These are phyloP conservation scores for Cercophora samala DNA, from an alignment of 495 filamentous ascomycete species.

Conservation along the genomic window DNA sequence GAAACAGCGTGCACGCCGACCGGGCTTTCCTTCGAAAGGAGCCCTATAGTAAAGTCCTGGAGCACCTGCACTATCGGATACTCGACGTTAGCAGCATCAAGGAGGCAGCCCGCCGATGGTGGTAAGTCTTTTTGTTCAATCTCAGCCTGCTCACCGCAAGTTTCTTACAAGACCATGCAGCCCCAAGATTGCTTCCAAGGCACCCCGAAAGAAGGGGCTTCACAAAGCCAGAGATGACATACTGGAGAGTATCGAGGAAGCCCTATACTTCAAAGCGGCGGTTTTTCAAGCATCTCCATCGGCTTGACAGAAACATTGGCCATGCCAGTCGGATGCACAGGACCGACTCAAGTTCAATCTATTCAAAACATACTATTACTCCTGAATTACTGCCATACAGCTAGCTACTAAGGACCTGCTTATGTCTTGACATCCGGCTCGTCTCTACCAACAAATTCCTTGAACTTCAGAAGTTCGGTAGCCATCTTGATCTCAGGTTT, in stretches of 20 bases:
- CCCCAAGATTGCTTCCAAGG: constrained; percentile 28
- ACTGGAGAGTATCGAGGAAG: constrained; percentile 90
- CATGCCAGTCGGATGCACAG: no score
- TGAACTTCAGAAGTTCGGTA: constrained; percentile 77
- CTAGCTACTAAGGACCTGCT: constrained; percentile 11
- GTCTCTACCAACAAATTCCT: constrained; percentile 83
- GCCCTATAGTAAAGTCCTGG: constrained; percentile 68
- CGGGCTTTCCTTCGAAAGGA: constrained; percentile 71
- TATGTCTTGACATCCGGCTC: constrained; percentile 95
- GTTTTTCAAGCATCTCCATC: constrained; percentile 49
- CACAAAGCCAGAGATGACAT: constrained; percentile 90
- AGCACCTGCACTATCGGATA: constrained; percentile 83
- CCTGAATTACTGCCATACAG: not conserved
- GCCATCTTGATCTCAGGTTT: constrained; percentile 82
- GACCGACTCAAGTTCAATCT: not conserved
- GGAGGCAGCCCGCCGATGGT: constrained; percentile 84
- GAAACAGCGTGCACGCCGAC: constrained; percentile 90
- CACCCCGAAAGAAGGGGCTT: constrained; percentile 67
- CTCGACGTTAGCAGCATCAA: constrained; percentile 89
- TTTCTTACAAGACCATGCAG: constrained; percentile 1
- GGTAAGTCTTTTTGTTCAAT: constrained; percentile 25
- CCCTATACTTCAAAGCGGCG: constrained; percentile 68
- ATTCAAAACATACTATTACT: not conserved
- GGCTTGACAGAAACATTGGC: not conserved
- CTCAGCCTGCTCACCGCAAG: not conserved